Conservation (phyloP, 1,284 basidiomycete genomes). For the Trichosporon faecale region DNA sequence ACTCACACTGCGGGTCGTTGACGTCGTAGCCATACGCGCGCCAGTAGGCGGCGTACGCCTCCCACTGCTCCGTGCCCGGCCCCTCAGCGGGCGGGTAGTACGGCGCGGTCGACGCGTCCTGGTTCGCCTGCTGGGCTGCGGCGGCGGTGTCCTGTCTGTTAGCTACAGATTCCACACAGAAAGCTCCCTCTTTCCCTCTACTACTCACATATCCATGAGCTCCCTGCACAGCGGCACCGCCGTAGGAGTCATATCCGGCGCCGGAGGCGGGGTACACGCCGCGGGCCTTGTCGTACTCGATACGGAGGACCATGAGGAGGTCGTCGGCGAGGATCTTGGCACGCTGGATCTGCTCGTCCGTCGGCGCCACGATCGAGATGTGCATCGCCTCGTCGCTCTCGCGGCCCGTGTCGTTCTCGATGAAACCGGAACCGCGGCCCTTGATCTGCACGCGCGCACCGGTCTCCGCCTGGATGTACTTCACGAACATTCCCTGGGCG, state of each 20-base stretch:
- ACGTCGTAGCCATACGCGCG: conserved; percentile 86
- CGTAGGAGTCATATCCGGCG: conserved; percentile 57
- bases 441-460: conserved; percentile 98
- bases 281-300: conserved; percentile 77
- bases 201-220: conserved; percentile 71
- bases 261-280: conserved; percentile 44
- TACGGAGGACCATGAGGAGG: conserved; percentile 75
- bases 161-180: conserved; percentile 52
- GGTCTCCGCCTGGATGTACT: conserved; percentile 96
- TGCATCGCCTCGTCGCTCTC: conserved; percentile 92
- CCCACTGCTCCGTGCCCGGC: conserved; percentile 49
- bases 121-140: conserved; percentile 56
- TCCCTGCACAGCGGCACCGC: conserved; percentile 57
- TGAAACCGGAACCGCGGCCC: conserved; percentile 88
- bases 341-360: conserved; percentile 77
- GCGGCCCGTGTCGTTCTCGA: conserved; percentile 87
- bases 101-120: conserved; percentile 46
- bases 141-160: conserved; percentile 26
- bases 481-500: conserved; percentile 86
- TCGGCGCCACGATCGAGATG: conserved; percentile 89
- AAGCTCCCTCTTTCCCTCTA: too few species aligned
- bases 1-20: conserved; percentile 57
- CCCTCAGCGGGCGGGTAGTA: conserved; percentile 50
- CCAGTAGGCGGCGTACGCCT: conserved; percentile 54
- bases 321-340: conserved; percentile 87